These are phyloP conservation scores for Colletotrichum spaethianum DNA, from an alignment of 2,329 filamentous ascomycete species.

Conservation along the genomic window DNA sequence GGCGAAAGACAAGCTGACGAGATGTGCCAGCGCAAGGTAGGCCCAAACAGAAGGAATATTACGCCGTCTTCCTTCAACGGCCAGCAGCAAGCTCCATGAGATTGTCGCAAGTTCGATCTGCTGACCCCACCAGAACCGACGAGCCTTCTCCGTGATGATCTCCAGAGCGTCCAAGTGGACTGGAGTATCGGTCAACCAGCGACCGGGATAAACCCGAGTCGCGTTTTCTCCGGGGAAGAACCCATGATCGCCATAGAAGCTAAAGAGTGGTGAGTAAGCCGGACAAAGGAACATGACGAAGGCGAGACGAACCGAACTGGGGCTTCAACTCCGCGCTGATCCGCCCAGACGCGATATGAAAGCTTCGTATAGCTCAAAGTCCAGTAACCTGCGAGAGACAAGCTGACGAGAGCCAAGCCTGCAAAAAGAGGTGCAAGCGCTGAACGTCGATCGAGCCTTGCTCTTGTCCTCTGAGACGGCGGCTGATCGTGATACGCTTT, in stretches of 20 bases:
- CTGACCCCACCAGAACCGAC: conserved; percentile 74
- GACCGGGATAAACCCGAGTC: conserved; percentile 55
- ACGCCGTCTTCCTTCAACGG: conserved; percentile 71
- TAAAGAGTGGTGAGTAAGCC: conserved; percentile 27
- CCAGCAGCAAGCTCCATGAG: conserved; percentile 70
- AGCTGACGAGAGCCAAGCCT: conserved; percentile 60
- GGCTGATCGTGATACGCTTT: conserved; percentile 47
- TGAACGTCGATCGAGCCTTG: conserved; percentile 48
- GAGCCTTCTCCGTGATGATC: conserved; percentile 67
- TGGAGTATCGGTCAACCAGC: conserved; percentile 69
- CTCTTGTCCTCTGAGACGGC: conserved; percentile 54
- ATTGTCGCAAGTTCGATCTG: conserved; percentile 70
- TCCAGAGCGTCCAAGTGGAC: conserved; percentile 67
- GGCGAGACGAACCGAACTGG: conserved; percentile 52
- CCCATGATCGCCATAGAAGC: conserved; percentile 51
- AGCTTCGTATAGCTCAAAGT: conserved; percentile 58
- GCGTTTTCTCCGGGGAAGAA: conserved; percentile 50
- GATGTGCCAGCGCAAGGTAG: conserved; percentile 71
- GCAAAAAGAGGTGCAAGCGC: conserved; percentile 55
- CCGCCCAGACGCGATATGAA: conserved; percentile 67
- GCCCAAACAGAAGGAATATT: conserved; percentile 68
- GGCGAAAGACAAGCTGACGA: conserved; percentile 72
- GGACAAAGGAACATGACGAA: conserved; percentile 16
- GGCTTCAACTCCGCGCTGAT: conserved; percentile 53
- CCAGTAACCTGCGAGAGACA: conserved; percentile 60